phyloP scores from a whole-genome alignment of 2,329 filamentous ascomycete genomes.

The Fusarium sp. region DNA sequence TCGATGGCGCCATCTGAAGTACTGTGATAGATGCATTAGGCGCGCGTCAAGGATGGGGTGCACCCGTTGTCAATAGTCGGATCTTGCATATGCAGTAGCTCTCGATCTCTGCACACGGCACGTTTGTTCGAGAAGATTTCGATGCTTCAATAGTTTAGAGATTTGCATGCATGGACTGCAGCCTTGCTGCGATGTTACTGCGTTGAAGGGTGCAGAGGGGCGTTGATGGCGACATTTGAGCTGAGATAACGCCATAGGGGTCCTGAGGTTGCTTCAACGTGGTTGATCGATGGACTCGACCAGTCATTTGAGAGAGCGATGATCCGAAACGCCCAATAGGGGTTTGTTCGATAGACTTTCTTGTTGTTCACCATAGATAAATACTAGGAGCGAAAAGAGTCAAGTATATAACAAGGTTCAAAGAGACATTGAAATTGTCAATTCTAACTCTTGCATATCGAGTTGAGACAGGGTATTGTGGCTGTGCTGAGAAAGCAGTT shows the following conservation, averaged over 20 bases:
- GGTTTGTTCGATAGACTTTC: fast-evolving
- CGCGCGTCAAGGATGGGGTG: slow-evolving; percentile 7
- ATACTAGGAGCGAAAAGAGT: neutral
- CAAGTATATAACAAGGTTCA: fast-evolving
- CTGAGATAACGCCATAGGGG: neutral
- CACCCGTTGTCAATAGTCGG: neutral
- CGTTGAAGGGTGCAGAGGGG: neutral
- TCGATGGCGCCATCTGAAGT: slow-evolving; percentile 6
- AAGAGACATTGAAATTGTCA: too few species aligned
- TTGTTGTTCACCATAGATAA: fast-evolving
- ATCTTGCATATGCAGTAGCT: slow-evolving; percentile 19
- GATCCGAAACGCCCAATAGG: fast-evolving
- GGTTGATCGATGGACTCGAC: fast-evolving
- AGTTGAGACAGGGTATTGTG: neutral
- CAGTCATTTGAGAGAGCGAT: neutral
- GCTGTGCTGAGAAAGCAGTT: neutral
- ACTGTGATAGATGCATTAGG: neutral
- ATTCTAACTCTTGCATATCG: fast-evolving
- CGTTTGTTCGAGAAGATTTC: neutral
- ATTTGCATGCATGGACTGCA: neutral
- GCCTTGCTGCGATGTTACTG: neutral
- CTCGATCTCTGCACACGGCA: neutral
- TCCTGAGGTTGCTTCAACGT: neutral
- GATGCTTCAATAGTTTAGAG: neutral
- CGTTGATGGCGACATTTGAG: neutral